Evolutionary conservation across 805 yeast genomes (phyloP), one percentile per base, ranked within the genome.

Genomic region (Brettanomyces nanus): DNA sequence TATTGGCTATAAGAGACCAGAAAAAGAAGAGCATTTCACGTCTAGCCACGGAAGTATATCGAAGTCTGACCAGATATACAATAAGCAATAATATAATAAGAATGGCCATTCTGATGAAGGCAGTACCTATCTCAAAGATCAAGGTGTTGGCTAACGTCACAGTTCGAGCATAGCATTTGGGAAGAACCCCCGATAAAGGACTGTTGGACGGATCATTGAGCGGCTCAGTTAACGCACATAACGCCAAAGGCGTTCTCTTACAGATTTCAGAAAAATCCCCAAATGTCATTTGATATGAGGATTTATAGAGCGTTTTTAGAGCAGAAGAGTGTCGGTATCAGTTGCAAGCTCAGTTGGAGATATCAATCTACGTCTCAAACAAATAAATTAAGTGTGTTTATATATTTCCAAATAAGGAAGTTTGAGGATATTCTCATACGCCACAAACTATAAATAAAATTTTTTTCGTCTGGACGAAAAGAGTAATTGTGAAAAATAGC

Each of bases 21-120:
- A 78, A 80, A 53, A 84, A 80, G 47, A 73, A 75, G 38, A 85
- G 60, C 78, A 87, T 82, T 54, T 92, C 98, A 10, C 77, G 68
- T 43, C 97, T 70, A 4, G 97, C 97, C 41, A 92, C 89, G 10
- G 97, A 97, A 0, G 98, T 92, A 56, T 85, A 89, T 65, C 90
- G 86, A 42, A 80, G 67, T 54, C 89, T 69, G 31, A 89, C 77
- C 48, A 82, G 80, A 65, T 79, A 84, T 10, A 87, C 66, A 39
- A 89, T 83, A 48, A 86, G 71, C 35, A 80, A 65, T 27, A 82
- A 45, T 30, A 85, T 71, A 5, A 72, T 61, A 25, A 92, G 61
- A 0, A 85, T 76, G 1, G 82, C 86, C 37, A 90, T 77, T 53
- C 89, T 85, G 17, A 87, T 74, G 54, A 90, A 83, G 5, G 95